Base-by-base conservation (phyloP, 1,284 basidiomycete genomes). In the Hortiboletus rubellus region DNA sequence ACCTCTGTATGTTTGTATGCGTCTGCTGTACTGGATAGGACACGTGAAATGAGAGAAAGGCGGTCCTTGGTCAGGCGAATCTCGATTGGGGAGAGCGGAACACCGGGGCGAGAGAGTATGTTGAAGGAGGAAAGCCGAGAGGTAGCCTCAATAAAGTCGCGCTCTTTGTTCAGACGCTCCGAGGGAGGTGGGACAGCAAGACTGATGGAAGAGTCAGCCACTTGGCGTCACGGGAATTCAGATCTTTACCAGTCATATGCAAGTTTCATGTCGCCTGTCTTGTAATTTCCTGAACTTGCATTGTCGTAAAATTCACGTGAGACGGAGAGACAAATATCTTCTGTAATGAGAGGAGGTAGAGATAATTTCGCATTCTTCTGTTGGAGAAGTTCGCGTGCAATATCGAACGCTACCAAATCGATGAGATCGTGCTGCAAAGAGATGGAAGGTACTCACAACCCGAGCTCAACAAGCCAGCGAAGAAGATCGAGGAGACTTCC, bases 131-230 rank as follows among this genome's bases (percentile, higher is more conserved):
- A 86, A 50, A 98, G 83, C 36, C 91, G 82, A 54, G 89, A 89
- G 0, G 96, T 98, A 2, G 95, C 95, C 76, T 97, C 94, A 60
- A 98, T 96, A 72, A 97, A 97, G 60, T 94, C 89, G 57, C 87
- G 89, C 71, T 97, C 92, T 61, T 77, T 79, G 14, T 73, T 65
- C 54, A 95, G 81, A 0, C 78, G 78, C 10, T 85, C 80, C 0
- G 92, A 88, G 12, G 78, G 72, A 5, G 77, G 77, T 1, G 90
- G 85, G 4, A 96, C 90, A 44, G 85, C 77, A 52, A 97, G 79
- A 64, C 95, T 96, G 37, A 27, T 50, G 22, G 36, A 56, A 50
- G 41, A 27, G 36, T 63, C 54, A 65, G 60, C 38, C 46, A 58
- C 24, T 61, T 55, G 41, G 38, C 38, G 33, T 52, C 27, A 48